Evolutionary conservation across 2,329 filamentous ascomycete genomes (phyloP), one percentile per base, ranked within the genome.

Genomic region (Colletotrichum higginsianum): DNA sequence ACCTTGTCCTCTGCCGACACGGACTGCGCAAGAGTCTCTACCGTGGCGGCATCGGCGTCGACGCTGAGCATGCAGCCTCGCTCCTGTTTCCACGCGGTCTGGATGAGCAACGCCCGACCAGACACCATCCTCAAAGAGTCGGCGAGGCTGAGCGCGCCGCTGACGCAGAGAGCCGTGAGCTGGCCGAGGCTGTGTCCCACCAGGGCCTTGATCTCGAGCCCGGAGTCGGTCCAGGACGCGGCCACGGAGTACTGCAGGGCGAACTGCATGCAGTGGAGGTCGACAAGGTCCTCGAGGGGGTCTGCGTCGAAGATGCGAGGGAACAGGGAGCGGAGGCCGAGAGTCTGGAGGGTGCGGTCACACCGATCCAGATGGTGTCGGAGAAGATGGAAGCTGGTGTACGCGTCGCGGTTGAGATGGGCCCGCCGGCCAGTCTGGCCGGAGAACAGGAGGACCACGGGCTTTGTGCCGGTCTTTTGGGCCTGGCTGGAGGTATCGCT

Each of bases 151-250:
- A 82, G 50, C 0, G 71, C 67, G 1, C 78, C 78, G 7, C 79
- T 76, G 5, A 82, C 68, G 61, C 78, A 78, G 4, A 82, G 65
- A 3, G 80, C 80, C 0, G 79, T 81, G 3, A 82, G 61, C 64
- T 82, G 76, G 11, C 81, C 81, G 66, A 83, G 79, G 73, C 80
- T 82, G 66, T 82, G 81, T 1, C 81, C 82, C 6, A 66, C 35
- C 35, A 66, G 4, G 12, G 30, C 35, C 12, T 30, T 18, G 21
- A 66, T 16, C 13, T 55, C 16, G 53, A 66, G 42, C n/a, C 63
- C 63, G 5, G 53, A 46, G 16, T 66, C 63, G 42, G 60, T 52
- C 63, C 63, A 66, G 26, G 53, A 15, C 35, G 30, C 35, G 2
- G 63, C 63, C 9, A 18, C 35, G 3, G 63, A 66, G 44, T 58